These are phyloP conservation scores for Acanthamoeba sp. DNA, from an alignment of 208 protist genomes.

Conservation along the genomic window DNA sequence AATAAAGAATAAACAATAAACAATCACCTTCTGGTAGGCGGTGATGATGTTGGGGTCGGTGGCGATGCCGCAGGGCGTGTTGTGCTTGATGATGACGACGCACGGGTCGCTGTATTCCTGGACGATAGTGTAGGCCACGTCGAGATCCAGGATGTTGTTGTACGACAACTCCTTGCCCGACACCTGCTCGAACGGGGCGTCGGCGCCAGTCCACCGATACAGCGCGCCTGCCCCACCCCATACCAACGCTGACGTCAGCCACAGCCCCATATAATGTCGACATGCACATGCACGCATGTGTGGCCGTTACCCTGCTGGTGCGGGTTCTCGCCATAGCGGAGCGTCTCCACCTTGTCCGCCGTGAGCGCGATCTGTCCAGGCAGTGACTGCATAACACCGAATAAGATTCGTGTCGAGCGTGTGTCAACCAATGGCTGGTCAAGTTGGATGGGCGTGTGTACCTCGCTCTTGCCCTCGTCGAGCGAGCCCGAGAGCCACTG, in stretches of 20 bases:
- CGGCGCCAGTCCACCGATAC: conserved; percentile 59
- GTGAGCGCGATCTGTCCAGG: conserved; percentile 8
- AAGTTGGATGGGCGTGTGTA: neutral
- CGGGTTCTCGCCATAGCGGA: conserved; percentile 88
- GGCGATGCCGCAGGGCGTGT: conserved; percentile 77
- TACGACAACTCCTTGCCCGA: conserved; percentile 65
- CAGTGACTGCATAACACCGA: conserved; percentile 8
- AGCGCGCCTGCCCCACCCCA: neutral
- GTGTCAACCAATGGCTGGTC: neutral
- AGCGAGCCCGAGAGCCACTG: conserved; percentile 78
- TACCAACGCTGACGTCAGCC: no score
- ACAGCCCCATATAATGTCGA: no score
- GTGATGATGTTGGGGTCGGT: conserved; percentile 32
- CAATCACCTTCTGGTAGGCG: conserved; percentile 48
- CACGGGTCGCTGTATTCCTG: conserved; percentile 50
- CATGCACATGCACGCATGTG: no score
- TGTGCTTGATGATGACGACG: conserved; percentile 81
- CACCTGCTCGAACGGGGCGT: conserved; percentile 58
- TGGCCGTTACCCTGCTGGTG: conserved; percentile 85
- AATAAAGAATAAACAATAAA: no score
- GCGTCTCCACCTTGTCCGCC: conserved; percentile 75
- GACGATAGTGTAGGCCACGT: conserved; percentile 72
- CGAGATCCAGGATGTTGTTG: conserved; percentile 79
- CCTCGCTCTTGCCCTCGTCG: conserved; percentile 13
- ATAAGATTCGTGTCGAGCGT: neutral